Evolutionary conservation across 345 rosid genomes (phyloP).

Genomic region (Nasturtium officinale): DNA sequence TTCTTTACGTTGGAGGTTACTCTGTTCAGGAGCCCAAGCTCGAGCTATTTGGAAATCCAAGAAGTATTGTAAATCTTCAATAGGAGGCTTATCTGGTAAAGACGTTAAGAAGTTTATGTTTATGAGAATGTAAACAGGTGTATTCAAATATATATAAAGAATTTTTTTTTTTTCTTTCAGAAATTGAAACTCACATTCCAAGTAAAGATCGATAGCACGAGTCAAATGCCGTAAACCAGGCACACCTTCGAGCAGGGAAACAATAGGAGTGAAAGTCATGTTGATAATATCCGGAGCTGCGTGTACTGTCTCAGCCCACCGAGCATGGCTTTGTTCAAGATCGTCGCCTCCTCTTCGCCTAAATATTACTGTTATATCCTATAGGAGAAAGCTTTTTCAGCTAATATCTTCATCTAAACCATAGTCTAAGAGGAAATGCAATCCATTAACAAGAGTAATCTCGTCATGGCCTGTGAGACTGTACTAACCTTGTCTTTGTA

Average conservation of each 20-base stretch:
- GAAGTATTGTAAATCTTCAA: conserved; percentile 95
- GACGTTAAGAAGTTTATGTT: neutral
- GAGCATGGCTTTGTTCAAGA: conserved; percentile 91
- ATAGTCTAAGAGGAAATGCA: neutral
- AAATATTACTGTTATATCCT: conserved; percentile 97
- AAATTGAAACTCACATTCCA: conserved; percentile 75
- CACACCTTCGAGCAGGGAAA: conserved; percentile 85
- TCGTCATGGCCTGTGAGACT: conserved; percentile 11
- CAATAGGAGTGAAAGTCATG: conserved; percentile 89
- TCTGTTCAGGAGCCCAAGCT: conserved; percentile 95
- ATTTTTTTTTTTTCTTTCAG: neutral
- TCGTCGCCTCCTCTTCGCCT: conserved; percentile 99
- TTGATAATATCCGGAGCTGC: conserved; percentile 88
- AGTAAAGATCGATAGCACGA: conserved; percentile 83
- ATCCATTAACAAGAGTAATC: neutral
- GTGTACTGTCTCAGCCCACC: conserved; percentile 80
- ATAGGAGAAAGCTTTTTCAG: conserved; percentile 55
- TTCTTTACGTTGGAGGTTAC: conserved; percentile 84
- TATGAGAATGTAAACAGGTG: neutral
- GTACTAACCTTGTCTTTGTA: conserved; percentile 91
- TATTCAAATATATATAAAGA: neutral
- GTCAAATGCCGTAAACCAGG: conserved; percentile 84
- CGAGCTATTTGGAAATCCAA: conserved; percentile 85
- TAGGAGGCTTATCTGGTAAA: conserved; percentile 85
- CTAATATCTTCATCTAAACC: conserved; percentile 6